Evolutionary conservation across 371 early-diverging fungal genomes (phyloP).

Genomic region (Cladochytrium tenue): DNA sequence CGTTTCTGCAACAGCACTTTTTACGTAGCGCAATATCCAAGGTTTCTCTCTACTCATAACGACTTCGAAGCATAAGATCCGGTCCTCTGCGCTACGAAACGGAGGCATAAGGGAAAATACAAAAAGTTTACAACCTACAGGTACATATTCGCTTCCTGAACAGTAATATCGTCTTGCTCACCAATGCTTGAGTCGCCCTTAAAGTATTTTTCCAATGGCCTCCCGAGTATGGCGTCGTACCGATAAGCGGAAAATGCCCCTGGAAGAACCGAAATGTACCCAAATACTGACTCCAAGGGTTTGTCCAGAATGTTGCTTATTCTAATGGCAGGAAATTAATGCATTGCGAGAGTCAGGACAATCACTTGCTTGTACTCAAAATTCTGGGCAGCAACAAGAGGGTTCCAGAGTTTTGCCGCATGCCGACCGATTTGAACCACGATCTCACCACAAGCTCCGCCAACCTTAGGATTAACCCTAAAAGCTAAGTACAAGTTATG

Average conservation of each 20-base stretch:
- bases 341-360: neutral
- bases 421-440: constrained; percentile 68
- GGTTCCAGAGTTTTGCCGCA: constrained; percentile 40
- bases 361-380: constrained; percentile 62
- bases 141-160: constrained; percentile 69
- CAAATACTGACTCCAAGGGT: constrained; percentile 92
- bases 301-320: constrained; percentile 94
- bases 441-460: constrained; percentile 95
- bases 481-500: constrained; percentile 58
- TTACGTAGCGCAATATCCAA: constrained; percentile 62
- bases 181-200: constrained; percentile 80
- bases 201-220: constrained; percentile 88
- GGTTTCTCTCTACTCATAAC: constrained; percentile 28
- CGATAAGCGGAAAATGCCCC: constrained; percentile 97
- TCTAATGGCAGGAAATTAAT: constrained; percentile 49
- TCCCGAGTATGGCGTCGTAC: constrained; percentile 81
- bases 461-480: constrained; percentile 74
- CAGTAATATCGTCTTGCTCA: constrained; percentile 10
- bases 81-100: constrained; percentile 34
- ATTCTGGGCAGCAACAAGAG: constrained; percentile 74
- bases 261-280: constrained; percentile 92
- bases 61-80: constrained; percentile 50
- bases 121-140: constrained; percentile 23
- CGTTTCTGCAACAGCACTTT: constrained; percentile 67
- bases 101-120: neutral